Base-by-base conservation (phyloP, 306 rosid species). In the Senna tora region DNA sequence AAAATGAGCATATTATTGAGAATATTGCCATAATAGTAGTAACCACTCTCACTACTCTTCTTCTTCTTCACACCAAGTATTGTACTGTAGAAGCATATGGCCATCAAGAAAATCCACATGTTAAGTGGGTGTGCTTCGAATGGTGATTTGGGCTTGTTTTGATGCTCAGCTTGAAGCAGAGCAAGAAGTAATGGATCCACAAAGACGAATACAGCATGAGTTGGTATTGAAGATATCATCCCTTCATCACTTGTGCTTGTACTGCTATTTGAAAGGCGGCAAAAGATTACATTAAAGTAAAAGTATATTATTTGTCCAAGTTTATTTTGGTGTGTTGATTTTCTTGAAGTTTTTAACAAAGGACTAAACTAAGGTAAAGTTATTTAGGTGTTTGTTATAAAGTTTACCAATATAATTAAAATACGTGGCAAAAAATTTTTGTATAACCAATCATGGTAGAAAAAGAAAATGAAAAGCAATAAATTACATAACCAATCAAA, bases 161-260 rank as follows among this genome's bases (percentile, higher is more conserved):
- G 47, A 16, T 33, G 9, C 66, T 60, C 43, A 5, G n/a, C n/a
- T n/a, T 59, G 45, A 21, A 59, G n/a, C 20, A 59, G n/a, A 8
- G 20, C 42, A 59, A 59, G 39, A 19, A 59, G 65, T n/a, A 38
- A 9, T 59, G 65, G 65, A 59, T 30, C 42, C 65, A 33, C 20
- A 59, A 59, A 59, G 6, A 34, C 15, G 66, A 60, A 60, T 11
- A 60, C 66, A 10, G 38, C 46, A 34, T 60, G 66, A 7, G 46
- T 7, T 60, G 66, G 66, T n/a, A 33, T 60, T n/a, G 61, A 21
- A 21, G 5, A 4, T 12, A 60, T n/a, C 3, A 33, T 15, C 21
- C 13, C 47, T 34, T 7, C 45, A 5, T 60, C 66, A 33, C 47
- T 60, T 25, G 30, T 20, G 15, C 47, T 60, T 25, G 30, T 20